These are phyloP conservation scores for Phaseolus lunatus DNA, from an alignment of 306 rosid genomes.

Conservation along the genomic window DNA sequence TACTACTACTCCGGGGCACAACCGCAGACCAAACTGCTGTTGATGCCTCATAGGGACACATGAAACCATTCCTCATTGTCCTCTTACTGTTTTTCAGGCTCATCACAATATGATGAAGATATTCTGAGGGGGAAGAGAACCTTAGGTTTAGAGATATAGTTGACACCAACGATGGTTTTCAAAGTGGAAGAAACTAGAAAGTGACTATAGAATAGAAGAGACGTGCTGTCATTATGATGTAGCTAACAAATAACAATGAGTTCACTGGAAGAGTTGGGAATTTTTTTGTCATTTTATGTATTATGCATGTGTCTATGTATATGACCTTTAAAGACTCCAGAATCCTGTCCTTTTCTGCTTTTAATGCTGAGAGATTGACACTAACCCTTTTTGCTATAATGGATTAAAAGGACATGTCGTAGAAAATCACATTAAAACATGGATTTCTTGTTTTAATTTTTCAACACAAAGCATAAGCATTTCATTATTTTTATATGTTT, in stretches of 20 bases:
- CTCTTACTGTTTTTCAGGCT: constrained; percentile 48
- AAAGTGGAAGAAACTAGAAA: constrained; percentile 18
- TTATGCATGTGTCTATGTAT: constrained; percentile 39
- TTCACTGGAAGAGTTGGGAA: constrained; percentile 47
- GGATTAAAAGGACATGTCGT: not conserved
- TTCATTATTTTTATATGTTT: not conserved
- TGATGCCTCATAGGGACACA: constrained; percentile 77
- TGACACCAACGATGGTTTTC: not conserved
- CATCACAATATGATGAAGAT: constrained; percentile 29
- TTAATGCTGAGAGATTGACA: constrained; percentile 49
- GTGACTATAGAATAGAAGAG: constrained; percentile 38
- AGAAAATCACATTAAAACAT: constrained; percentile 29
- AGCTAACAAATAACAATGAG: constrained; percentile 55
- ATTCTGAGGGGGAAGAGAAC: not conserved
- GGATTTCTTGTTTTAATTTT: constrained; percentile 4
- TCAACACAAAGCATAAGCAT: no score
- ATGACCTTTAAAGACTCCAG: constrained; percentile 49
- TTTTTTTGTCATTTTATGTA: constrained; percentile 45
- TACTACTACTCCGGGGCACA: constrained; percentile 46
- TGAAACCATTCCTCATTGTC: constrained; percentile 66
- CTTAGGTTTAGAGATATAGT: constrained; percentile 2
- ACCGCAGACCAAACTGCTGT: constrained; percentile 73
- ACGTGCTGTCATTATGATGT: constrained; percentile 61
- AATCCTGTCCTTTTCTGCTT: constrained; percentile 55
- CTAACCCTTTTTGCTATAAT: constrained; percentile 17